Conservation (phyloP, 2,329 filamentous ascomycete genomes). For the Talaromyces albobiverticillius region DNA sequence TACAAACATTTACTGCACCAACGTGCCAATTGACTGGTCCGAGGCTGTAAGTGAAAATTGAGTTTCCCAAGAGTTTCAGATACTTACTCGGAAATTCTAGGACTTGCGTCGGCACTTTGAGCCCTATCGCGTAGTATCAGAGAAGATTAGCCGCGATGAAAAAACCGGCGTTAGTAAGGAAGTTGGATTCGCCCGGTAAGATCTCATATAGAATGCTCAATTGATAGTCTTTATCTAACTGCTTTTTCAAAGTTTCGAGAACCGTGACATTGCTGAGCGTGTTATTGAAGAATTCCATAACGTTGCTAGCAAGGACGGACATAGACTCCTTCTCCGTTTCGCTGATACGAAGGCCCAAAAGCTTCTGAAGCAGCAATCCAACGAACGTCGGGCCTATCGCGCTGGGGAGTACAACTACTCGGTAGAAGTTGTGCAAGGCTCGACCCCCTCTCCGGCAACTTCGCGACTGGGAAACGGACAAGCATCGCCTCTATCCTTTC, state of each 20-base stretch:
- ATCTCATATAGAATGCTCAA: background rate
- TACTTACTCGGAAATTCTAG: slow-evolving; percentile 43
- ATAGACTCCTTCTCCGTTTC: slow-evolving; percentile 90
- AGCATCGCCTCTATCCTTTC: slow-evolving; percentile 40
- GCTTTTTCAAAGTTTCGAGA: slow-evolving; percentile 70
- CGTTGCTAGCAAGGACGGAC: slow-evolving; percentile 70
- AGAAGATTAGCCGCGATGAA: slow-evolving; percentile 89
- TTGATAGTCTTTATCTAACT: slow-evolving; percentile 13
- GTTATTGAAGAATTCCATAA: slow-evolving; percentile 87
- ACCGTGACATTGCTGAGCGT: slow-evolving; percentile 82
- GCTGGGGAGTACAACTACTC: slow-evolving; percentile 84
- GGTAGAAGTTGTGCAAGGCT: slow-evolving; percentile 45
- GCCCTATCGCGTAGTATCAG: slow-evolving; percentile 70
- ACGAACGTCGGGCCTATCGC: slow-evolving; percentile 90
- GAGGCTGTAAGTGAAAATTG: slow-evolving; percentile 66
- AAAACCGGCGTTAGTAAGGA: slow-evolving; percentile 86
- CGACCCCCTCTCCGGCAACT: slow-evolving; percentile 43
- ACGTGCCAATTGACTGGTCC: slow-evolving; percentile 86
- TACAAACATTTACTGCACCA: slow-evolving; percentile 97
- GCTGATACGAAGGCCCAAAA: slow-evolving; percentile 97
- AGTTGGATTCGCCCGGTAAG: slow-evolving; percentile 91
- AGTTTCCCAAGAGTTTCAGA: background rate
- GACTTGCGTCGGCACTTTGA: slow-evolving; percentile 64
- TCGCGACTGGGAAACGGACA: slow-evolving; percentile 41
- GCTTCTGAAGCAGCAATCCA: slow-evolving; percentile 91